Conservation (phyloP, 1,139 yeast species). For the Yamadazyma trypodendri region DNA sequence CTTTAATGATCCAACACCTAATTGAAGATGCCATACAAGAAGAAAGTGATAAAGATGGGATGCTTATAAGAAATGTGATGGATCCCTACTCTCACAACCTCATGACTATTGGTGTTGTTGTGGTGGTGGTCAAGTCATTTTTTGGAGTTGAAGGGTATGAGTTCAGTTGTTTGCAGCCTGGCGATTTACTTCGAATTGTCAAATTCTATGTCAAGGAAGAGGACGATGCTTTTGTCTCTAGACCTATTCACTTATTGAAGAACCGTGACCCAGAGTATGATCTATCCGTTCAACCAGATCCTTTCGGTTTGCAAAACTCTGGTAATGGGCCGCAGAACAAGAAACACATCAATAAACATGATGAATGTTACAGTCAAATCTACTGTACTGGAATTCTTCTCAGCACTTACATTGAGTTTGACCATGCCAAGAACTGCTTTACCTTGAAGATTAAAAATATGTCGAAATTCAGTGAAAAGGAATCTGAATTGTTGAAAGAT, state of each 20-base stretch:
- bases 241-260: neutral
- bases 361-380: slow-evolving; percentile 16
- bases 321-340: too few relatives aligned
- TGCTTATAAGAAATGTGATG: slow-evolving; percentile 21
- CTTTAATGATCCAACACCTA: slow-evolving; percentile 28
- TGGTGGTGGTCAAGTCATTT: slow-evolving; percentile 36
- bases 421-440: slow-evolving; percentile 16
- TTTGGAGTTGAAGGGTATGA: slow-evolving; percentile 23
- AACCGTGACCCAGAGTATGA: neutral
- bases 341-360: neutral
- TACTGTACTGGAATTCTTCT: slow-evolving; percentile 35
- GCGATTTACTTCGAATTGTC: slow-evolving; percentile 34
- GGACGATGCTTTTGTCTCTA: neutral
- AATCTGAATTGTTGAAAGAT: slow-evolving; percentile 25
- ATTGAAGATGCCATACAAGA: slow-evolving; percentile 7
- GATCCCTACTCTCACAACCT: slow-evolving; percentile 31
- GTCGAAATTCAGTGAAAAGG: slow-evolving; percentile 9
- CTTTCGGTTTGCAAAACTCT: too few relatives aligned
- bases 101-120: slow-evolving; percentile 34
- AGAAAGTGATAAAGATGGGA: neutral
- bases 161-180: slow-evolving; percentile 27
- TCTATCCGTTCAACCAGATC: neutral
- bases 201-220: slow-evolving; percentile 23
- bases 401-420: slow-evolving; percentile 27
- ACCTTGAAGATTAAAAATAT: slow-evolving; percentile 20